Conservation (phyloP, 495 filamentous ascomycete genomes). For the Polyplosphaeria fusca region DNA sequence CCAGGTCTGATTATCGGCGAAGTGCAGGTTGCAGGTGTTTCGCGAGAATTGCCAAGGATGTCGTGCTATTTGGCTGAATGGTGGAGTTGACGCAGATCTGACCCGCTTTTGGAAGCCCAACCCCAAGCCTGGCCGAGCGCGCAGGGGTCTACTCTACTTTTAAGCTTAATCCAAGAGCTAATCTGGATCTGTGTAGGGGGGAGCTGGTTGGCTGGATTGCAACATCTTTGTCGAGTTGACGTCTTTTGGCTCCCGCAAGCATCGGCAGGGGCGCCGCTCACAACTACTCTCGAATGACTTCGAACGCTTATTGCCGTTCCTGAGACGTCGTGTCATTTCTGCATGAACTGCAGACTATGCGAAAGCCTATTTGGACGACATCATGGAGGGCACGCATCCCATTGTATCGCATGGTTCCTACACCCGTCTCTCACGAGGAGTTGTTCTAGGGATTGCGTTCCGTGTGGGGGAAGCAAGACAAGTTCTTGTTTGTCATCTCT, state of each 20-base stretch:
- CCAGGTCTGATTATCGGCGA: neutral
- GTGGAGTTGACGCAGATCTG: conserved; percentile 10
- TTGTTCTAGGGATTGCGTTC: too few relatives aligned
- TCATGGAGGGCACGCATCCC: too few relatives aligned
- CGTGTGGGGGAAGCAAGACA: too few relatives aligned
- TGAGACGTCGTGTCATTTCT: too few relatives aligned
- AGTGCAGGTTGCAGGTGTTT: neutral
- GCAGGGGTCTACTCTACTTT: neutral
- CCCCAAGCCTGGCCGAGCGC: neutral
- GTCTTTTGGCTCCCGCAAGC: neutral
- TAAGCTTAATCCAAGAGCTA: conserved; percentile 10
- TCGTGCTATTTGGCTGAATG: conserved; percentile 17
- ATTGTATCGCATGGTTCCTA: too few relatives aligned
- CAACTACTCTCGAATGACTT: too few relatives aligned
- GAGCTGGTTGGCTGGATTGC: neutral
- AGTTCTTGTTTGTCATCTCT: too few relatives aligned
- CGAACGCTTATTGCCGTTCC: too few relatives aligned
- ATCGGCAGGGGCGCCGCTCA: too few relatives aligned
- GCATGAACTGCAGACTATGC: too few relatives aligned
- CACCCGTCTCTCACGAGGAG: too few relatives aligned
- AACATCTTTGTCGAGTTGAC: neutral
- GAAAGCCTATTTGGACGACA: too few relatives aligned
- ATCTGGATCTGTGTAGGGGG: neutral
- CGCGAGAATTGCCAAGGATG: conserved; percentile 21
- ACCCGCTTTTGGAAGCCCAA: neutral